Evolutionary conservation across 2,329 filamentous ascomycete species (phyloP), one percentile per base, ranked within the genome.

Genomic region (Cordyceps fumosorosea): DNA sequence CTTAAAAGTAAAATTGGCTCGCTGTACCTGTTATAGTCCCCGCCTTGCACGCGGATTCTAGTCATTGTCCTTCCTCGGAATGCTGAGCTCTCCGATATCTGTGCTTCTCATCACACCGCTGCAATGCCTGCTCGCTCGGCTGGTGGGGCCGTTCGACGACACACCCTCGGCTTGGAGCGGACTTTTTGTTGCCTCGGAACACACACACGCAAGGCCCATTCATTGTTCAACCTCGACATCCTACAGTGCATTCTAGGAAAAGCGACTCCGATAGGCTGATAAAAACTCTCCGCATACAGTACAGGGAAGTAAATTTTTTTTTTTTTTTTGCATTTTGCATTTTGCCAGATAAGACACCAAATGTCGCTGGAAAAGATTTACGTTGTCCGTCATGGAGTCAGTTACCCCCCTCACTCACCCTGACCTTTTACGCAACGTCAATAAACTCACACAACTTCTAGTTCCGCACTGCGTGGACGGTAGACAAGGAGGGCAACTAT

Each of bases 401-500:
- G 86, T 80, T 59, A 62, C 11, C 47, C 50, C 47, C 59, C 34
- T 63, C 60, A 56, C n/a, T 60, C 55, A 55, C 60, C 63, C n/a
- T 7, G 5, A n/a, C 42, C 44, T 11, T 7, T 55, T 54, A 62
- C 40, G 11, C 18, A 20, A 2, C 10, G 16, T 52, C 12, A 10
- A 24, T 20, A 14, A 14, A 45, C 57, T 60, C 55, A 60, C 58
- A 37, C 26, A 16, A 2, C 2, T 44, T 62, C 22, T 74, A 96
- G 93, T 96, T 96, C 76, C 91, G 95, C 65, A 88, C 90, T 66
- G 92, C 89, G 73, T 98, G 93, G 91, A 85, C 85, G 50, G 90
- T 98, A 64, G 88, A 98, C 75, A 85, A 87, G 64, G 93, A 90
- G 44, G 93, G 95, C 59, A 82, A 81, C 68, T 98, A 98, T 78